These are phyloP conservation scores for Dendrobium huoshanense DNA, from an alignment of 106 monocot genomes.

Conservation along the genomic window DNA sequence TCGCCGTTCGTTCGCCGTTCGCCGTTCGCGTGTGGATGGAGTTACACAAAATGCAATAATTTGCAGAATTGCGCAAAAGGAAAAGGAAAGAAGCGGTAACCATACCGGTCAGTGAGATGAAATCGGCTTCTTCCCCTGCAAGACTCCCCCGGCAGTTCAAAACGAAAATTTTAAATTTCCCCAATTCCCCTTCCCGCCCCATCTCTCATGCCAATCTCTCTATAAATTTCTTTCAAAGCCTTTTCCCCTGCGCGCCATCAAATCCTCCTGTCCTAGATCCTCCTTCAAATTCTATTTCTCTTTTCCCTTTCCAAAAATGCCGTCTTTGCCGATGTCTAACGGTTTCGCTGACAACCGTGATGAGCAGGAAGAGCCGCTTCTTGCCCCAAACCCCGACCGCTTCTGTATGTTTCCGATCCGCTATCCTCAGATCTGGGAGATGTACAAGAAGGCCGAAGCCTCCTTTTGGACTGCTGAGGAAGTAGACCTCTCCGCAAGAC, in stretches of 20 bases:
- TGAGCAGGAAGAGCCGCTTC: slow-evolving; percentile 64
- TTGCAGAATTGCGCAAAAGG: neutral
- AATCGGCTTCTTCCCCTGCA: neutral
- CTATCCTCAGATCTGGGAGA: slow-evolving; percentile 84
- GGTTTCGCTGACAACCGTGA: slow-evolving; percentile 1
- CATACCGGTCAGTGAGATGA: neutral
- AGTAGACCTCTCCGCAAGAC: slow-evolving; percentile 76
- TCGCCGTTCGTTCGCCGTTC: too few relatives aligned
- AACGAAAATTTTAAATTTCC: neutral
- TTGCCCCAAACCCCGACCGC: slow-evolving; percentile 59
- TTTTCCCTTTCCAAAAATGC: neutral
- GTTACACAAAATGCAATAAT: too few relatives aligned
- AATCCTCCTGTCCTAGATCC: neutral
- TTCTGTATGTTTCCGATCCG: slow-evolving; percentile 93
- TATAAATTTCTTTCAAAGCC: neutral
- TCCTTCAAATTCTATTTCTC: neutral
- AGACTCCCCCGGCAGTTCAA: neutral
- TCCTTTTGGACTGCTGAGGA: slow-evolving; percentile 98
- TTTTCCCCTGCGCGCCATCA: neutral
- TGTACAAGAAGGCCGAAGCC: slow-evolving; percentile 93
- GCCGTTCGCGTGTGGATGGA: too few relatives aligned
- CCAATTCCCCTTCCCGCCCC: neutral
- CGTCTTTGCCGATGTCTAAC: neutral
- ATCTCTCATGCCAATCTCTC: neutral
- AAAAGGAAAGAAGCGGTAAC: neutral